Evolutionary conservation across 768 basidiomycete genomes (phyloP).

Genomic region (Leucocoprinus leucothites): DNA sequence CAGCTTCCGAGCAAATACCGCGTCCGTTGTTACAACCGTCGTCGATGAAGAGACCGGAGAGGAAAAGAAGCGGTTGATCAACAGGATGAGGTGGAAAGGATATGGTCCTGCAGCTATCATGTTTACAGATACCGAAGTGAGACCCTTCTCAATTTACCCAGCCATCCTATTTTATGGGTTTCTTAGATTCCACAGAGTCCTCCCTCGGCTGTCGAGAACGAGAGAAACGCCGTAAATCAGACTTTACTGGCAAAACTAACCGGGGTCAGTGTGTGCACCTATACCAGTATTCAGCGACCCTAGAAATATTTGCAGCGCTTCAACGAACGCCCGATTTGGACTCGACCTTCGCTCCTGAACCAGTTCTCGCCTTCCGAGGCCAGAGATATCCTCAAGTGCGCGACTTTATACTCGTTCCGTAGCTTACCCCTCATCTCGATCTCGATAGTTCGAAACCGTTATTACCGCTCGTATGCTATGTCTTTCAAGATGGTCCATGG

Average conservation of each 20-base stretch:
- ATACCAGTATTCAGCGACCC: neutral
- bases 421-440: neutral
- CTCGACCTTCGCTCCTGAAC: constrained; percentile 79
- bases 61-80: constrained; percentile 81
- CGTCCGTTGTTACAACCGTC: constrained; percentile 65
- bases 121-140: constrained; percentile 58
- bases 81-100: constrained; percentile 83
- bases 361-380: constrained; percentile 70
- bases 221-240: constrained; percentile 50
- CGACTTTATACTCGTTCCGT: neutral
- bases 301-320: constrained; percentile 51
- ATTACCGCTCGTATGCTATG: constrained; percentile 79
- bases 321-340: constrained; percentile 81
- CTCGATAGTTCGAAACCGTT: constrained; percentile 72
- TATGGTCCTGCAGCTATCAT: constrained; percentile 71
- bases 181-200: constrained; percentile 65
- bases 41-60: constrained; percentile 76
- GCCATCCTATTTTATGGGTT: neutral
- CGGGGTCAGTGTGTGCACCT: constrained; percentile 35
- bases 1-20: constrained; percentile 77
- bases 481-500: constrained; percentile 94
- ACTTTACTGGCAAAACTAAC: constrained; percentile 51
- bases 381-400: constrained; percentile 75
- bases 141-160: neutral
- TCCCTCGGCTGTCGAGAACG: constrained; percentile 59